A percentile compares a stretch with the other conserved stretches of the same genome.
Evolutionary conservation across 176 grass and related monocot species (phyloP).

Genomic region (Triticum turgidum): DNA sequence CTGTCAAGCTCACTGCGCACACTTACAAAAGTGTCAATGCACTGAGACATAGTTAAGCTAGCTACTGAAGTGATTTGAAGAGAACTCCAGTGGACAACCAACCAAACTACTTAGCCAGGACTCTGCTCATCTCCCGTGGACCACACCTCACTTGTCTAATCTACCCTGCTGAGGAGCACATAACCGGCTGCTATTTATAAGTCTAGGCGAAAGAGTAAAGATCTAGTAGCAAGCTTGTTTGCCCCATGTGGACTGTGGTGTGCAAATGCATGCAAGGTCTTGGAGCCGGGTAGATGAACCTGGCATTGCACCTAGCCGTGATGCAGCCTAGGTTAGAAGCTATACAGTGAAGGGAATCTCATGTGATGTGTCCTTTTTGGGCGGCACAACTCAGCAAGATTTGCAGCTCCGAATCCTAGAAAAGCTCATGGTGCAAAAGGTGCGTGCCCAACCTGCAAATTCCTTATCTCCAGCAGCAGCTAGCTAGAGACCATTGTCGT

Average conservation of each 20-base stretch:
- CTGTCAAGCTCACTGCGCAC: not conserved
- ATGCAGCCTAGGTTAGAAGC: slow-evolving; percentile 48
- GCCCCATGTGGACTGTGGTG: not conserved
- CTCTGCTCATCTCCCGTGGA: slow-evolving; percentile 1
- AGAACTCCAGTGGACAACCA: slow-evolving; percentile 35
- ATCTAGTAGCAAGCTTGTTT: not conserved
- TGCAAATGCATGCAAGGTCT: not conserved
- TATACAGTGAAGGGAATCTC: slow-evolving; percentile 9
- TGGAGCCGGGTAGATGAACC: not conserved
- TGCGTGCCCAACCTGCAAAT: not conserved
- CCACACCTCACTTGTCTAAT: slow-evolving; percentile 25
- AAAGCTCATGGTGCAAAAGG: slow-evolving; percentile 13
- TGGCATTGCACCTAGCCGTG: slow-evolving; percentile 49
- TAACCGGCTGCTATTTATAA: slow-evolving; percentile 59
- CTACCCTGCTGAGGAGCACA: slow-evolving; percentile 35
- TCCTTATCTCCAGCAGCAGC: slow-evolving; percentile 34
- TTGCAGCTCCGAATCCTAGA: slow-evolving; percentile 24
- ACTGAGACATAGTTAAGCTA: not conserved
- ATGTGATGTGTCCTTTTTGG: not conserved
- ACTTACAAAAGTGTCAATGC: not conserved
- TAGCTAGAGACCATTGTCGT: not conserved
- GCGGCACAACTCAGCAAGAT: not conserved
- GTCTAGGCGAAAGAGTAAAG: not conserved
- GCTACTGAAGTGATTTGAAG: slow-evolving; percentile 39
- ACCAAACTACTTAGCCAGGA: slow-evolving; percentile 14